phyloP scores from a whole-genome alignment of 768 basidiomycete genomes.

The Dioszegia crocea region DNA sequence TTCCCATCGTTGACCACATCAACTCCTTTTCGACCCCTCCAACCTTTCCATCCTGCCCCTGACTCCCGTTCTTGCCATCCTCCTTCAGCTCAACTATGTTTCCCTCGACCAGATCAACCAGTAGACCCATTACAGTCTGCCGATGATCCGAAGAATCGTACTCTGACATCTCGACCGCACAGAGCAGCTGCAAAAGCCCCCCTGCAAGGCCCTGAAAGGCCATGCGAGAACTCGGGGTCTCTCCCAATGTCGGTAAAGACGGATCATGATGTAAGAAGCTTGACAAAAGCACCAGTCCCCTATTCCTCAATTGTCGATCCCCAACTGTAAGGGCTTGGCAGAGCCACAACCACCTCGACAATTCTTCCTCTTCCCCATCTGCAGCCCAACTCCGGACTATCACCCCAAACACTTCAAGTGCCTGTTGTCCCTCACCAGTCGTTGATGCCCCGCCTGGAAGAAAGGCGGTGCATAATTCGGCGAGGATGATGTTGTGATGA shows the following conservation, averaged over 20 bases:
- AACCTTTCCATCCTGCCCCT: conserved; percentile 1
- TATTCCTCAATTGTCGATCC: conserved; percentile 29
- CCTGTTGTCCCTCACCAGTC: conserved; percentile 35
- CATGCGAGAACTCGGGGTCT: conserved; percentile 15
- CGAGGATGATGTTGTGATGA: conserved; percentile 36
- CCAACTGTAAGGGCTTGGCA: conserved; percentile 23
- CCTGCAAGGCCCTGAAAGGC: conserved; percentile 20
- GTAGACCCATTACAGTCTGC: conserved; percentile 15
- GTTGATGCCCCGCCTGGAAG: conserved; percentile 16
- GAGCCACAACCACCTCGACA: conserved; percentile 39
- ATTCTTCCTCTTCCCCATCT: conserved; percentile 36
- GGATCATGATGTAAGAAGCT: conserved; percentile 28
- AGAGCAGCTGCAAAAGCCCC: conserved; percentile 22
- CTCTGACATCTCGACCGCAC: conserved; percentile 19
- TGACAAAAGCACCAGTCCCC: conserved; percentile 28
- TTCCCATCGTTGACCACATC: conserved; percentile 27
- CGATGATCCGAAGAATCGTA: conserved; percentile 25
- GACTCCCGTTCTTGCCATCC: conserved; percentile 2
- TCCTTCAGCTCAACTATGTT: conserved; percentile 22
- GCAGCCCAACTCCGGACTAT: conserved; percentile 35
- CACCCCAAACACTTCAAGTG: conserved; percentile 38
- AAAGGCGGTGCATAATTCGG: conserved; percentile 32
- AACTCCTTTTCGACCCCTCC: conserved; percentile 34
- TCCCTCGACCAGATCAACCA: conserved; percentile 25
- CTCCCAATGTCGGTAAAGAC: conserved; percentile 15